Base-by-base conservation (phyloP, 1,284 basidiomycete genomes). In the Coniophora puteana region DNA sequence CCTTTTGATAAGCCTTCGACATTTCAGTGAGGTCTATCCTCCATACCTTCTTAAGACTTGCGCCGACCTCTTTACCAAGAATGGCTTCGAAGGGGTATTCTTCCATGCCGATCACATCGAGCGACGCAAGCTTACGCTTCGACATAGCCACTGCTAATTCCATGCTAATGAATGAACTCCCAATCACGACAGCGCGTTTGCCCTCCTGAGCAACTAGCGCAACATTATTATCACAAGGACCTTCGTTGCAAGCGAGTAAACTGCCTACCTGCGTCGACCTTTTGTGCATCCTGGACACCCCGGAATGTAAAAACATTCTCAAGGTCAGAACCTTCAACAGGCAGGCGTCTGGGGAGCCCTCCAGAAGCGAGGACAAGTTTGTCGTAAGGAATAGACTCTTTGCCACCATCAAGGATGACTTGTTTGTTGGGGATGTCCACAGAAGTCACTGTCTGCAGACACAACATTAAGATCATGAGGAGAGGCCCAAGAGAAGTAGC, bases 121-220 rank as follows among this genome's bases (percentile, higher is more conserved):
- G 80, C 21, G 81, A 81, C 24, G 79, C 81, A 13, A 88, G 78
- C 63, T 84, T 87, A 43, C 84, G 83, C 56, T 84, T 85, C 4
- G 80, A 59, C 1, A 91, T 67, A 1, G 90, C 88, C 12, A 74
- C 76, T 4, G 91, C 90, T 8, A 92, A 71, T 62, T 98, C 93
- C 87, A 97, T 91, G 40, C 89, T 85, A 55, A 98, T 98, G 67
- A 96, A 97, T 14, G 87, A 90, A 24, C 84, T 88, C 2, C 93
- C 93, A 48, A 96, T 87, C 24, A 96, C 78, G 24, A 93, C 89
- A 35, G 90, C 64, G 40, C 80, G 76, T 55, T 89, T 86, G 21
- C 87, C 87, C 54, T 85, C 80, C 56, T 79, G 65, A 8, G 74
- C 74, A 36, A 69, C 78, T 80, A 41, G 23, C 23, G 38, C 40